Evolutionary conservation across 257 asterid species (phyloP), one percentile per base, ranked within the genome.

Genomic region (Oldenlandia corymbosa): DNA sequence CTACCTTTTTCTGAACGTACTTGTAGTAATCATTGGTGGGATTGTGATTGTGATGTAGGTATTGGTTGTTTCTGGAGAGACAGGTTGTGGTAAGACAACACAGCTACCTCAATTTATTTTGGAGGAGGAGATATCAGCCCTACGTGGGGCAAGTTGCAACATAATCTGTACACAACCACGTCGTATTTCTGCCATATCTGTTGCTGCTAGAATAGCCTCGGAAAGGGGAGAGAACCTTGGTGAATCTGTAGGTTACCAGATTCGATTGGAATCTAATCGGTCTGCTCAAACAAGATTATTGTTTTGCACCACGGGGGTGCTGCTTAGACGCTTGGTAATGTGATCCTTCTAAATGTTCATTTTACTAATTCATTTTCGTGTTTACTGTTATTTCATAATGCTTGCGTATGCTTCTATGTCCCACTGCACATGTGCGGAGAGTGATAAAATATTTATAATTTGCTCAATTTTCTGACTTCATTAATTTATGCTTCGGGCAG

Each of bases 81-180:
- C 99, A 60, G 99, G 99, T 51, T 89, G 99, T 78, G 99, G 99
- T 45, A 92, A 92, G 74, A 89, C 99, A 21, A 92, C 99, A 36
- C 99, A 92, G 79, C 99, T 92, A 77, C 99, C 99, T 76, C 99
- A 92, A 42, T 92, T 84, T 78, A 89, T 92, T 70, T 76, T 92
- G 67, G 99, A 92, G 79, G 94, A 87, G 72, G 95, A 85, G 80
- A 87, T 92, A 75, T 76, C 97, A 71, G 78, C 85, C 71, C 76
- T 83, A 37, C 79, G 79, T 52, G 99, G 99, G 68, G 86, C 90
- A 70, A 78, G 71, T 68, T 92, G 99, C 77, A 83, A 71, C 77
- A 92, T 92, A 66, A 85, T 92, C 52, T 92, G 99, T 78, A 89
- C 99, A 2, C 97, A 92, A 70, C 99, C 99, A 69, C 97, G 97